These are phyloP conservation scores for Hansenula lynferdii DNA, from an alignment of 1,139 yeast genomes.

Conservation along the genomic window DNA sequence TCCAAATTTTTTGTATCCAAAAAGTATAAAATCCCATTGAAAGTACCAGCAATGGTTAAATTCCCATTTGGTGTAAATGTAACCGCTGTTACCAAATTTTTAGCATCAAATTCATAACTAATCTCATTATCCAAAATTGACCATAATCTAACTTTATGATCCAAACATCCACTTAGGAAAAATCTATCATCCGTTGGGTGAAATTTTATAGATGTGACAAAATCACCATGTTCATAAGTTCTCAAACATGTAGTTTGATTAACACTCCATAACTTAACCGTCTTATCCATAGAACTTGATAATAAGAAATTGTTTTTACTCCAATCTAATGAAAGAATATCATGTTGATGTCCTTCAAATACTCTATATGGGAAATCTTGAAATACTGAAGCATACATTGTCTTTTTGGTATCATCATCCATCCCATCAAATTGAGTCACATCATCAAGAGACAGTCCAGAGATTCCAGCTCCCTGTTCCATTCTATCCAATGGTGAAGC, in stretches of 20 bases:
- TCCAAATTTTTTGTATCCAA: conserved; percentile 65
- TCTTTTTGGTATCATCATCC: conserved; percentile 6
- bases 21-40: conserved; percentile 64
- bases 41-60: conserved; percentile 71
- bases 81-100: conserved; percentile 60
- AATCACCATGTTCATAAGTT: conserved; percentile 69
- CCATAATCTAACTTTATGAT: conserved; percentile 77
- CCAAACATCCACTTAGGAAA: conserved; percentile 79
- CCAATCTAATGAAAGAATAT: conserved; percentile 79
- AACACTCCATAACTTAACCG: conserved; percentile 82
- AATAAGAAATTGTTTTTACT: conserved; percentile 78
- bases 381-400: conserved; percentile 69
- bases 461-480: conserved; percentile 28
- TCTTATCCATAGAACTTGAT: conserved; percentile 82
- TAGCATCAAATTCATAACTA: conserved; percentile 34
- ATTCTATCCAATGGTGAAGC: conserved; percentile 61
- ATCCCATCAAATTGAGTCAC: too few species aligned
- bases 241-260: conserved; percentile 61
- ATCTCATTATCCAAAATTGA: conserved; percentile 74
- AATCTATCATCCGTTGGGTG: conserved; percentile 89
- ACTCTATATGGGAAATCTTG: conserved; percentile 60
- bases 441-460: not conserved
- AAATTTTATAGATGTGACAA: conserved; percentile 77
- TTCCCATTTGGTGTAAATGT: conserved; percentile 68
- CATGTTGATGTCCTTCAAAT: conserved; percentile 64